These are phyloP conservation scores for Trichoderma lentiforme DNA, from an alignment of 2,329 filamentous ascomycete genomes.

Conservation along the genomic window DNA sequence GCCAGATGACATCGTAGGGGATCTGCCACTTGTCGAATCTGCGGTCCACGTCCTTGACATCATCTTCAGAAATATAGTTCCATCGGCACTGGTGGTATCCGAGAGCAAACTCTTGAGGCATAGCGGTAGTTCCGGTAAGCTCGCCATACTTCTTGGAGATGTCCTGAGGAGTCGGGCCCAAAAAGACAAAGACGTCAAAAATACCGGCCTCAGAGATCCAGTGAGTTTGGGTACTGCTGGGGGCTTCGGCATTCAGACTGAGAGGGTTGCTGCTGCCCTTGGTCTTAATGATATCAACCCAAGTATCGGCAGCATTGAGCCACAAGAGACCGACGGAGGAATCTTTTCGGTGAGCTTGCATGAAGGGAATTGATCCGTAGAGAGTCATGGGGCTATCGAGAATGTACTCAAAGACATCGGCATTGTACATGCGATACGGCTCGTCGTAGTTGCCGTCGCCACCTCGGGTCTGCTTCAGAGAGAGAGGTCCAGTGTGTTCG, in stretches of 20 bases:
- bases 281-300: constrained; percentile 88
- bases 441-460: constrained; percentile 81
- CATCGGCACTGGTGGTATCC: constrained; percentile 97
- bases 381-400: constrained; percentile 97
- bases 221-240: constrained; percentile 81
- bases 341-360: constrained; percentile 93
- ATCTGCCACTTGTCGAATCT: constrained; percentile 96
- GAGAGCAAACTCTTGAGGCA: constrained; percentile 89
- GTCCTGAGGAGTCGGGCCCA: constrained; percentile 81
- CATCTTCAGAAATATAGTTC: constrained; percentile 97
- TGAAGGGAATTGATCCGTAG: constrained; percentile 94
- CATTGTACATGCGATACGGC: constrained; percentile 92
- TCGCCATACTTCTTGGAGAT: constrained; percentile 80
- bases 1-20: constrained; percentile 98
- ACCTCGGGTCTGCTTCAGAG: constrained; percentile 85
- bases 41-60: constrained; percentile 92
- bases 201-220: constrained; percentile 94
- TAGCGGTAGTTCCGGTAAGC: constrained; percentile 84
- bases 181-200: constrained; percentile 89
- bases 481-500: constrained; percentile 84
- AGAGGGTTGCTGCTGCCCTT: constrained; percentile 72
- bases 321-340: constrained; percentile 96
- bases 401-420: constrained; percentile 97
- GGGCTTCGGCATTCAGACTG: constrained; percentile 65
- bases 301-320: constrained; percentile 95